phyloP scores from a whole-genome alignment of 2,329 filamentous ascomycete genomes.

The Bisporella sp. region DNA sequence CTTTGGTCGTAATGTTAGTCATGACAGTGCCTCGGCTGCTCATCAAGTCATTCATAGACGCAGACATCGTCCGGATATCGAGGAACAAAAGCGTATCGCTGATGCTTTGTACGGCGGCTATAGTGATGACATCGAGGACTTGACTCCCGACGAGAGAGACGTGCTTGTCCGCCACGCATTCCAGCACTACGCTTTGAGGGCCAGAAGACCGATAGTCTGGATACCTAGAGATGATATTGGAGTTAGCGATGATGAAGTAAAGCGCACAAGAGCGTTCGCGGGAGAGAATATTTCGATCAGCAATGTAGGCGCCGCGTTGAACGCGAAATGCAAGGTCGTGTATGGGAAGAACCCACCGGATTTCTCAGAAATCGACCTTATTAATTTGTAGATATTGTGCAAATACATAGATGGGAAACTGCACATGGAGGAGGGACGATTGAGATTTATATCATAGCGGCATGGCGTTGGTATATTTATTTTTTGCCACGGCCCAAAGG shows the following conservation, averaged over 20 bases:
- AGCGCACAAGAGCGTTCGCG: slow-evolving; percentile 60
- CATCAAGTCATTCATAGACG: slow-evolving; percentile 29
- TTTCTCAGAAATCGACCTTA: slow-evolving; percentile 82
- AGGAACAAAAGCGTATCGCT: slow-evolving; percentile 64
- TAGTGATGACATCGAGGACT: slow-evolving; percentile 88
- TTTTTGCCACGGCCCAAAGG: not conserved
- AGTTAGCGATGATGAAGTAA: slow-evolving; percentile 85
- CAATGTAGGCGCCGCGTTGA: slow-evolving; percentile 83
- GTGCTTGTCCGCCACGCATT: slow-evolving; percentile 81
- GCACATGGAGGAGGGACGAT: too few relatives aligned
- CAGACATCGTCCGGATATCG: slow-evolving; percentile 51
- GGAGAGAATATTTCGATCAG: slow-evolving; percentile 72
- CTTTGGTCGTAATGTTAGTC: slow-evolving; percentile 40
- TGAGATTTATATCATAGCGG: not conserved
- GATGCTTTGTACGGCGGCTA: slow-evolving; percentile 81
- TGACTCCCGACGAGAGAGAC: slow-evolving; percentile 85
- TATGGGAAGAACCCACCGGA: slow-evolving; percentile 83
- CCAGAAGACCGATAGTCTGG: slow-evolving; percentile 84
- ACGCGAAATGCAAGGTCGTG: slow-evolving; percentile 74
- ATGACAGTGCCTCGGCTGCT: slow-evolving; percentile 22
- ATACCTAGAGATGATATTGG: slow-evolving; percentile 87
- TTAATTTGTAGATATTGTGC: slow-evolving; percentile 51
- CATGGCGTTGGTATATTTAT: not conserved
- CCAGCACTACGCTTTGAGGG: slow-evolving; percentile 79
- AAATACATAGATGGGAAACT: too few relatives aligned